Evolutionary conservation across 352 stramenopile genomes (phyloP).

Genomic region (Globisporangium yorkense): DNA sequence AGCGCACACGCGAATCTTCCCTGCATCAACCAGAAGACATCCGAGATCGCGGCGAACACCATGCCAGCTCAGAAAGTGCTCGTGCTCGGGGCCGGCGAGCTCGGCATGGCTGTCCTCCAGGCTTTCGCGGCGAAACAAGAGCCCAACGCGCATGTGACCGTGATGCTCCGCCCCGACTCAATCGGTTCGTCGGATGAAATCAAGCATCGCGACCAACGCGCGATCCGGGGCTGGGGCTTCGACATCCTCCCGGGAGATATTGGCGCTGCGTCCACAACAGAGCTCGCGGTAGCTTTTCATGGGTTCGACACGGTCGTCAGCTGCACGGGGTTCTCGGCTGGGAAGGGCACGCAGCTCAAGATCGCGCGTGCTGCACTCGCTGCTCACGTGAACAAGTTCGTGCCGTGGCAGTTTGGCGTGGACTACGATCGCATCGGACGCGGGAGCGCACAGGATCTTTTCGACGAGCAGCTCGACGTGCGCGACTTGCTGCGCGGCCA

Average conservation of each 20-base stretch:
- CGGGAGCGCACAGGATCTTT: conserved; percentile 9
- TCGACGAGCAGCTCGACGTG: conserved; percentile 13
- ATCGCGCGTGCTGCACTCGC: conserved; percentile 8
- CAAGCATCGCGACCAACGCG: too few relatives aligned
- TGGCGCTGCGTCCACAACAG: too few relatives aligned
- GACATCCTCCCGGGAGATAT: too few relatives aligned
- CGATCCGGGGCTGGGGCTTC: too few relatives aligned
- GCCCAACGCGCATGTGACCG: too few relatives aligned
- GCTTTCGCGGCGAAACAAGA: conserved; percentile 1
- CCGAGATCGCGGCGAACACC: too few relatives aligned
- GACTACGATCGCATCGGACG: conserved; percentile 12
- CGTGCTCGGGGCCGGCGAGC: conserved; percentile 8
- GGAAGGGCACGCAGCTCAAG: conserved; percentile 10
- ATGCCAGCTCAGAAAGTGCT: conserved; percentile 6
- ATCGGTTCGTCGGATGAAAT: too few relatives aligned
- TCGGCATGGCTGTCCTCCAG: conserved; percentile 6
- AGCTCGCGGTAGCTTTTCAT: not conserved
- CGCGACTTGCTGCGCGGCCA: conserved; percentile 13
- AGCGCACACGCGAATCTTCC: too few relatives aligned
- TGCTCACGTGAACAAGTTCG: conserved; percentile 5
- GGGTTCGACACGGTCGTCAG: conserved; percentile 6
- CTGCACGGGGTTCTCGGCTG: conserved; percentile 12
- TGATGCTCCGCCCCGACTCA: too few relatives aligned
- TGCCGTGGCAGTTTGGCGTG: conserved; percentile 14
- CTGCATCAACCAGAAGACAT: too few relatives aligned